phyloP scores from a whole-genome alignment of 306 rosid genomes.

The Inga leiocalycina region DNA sequence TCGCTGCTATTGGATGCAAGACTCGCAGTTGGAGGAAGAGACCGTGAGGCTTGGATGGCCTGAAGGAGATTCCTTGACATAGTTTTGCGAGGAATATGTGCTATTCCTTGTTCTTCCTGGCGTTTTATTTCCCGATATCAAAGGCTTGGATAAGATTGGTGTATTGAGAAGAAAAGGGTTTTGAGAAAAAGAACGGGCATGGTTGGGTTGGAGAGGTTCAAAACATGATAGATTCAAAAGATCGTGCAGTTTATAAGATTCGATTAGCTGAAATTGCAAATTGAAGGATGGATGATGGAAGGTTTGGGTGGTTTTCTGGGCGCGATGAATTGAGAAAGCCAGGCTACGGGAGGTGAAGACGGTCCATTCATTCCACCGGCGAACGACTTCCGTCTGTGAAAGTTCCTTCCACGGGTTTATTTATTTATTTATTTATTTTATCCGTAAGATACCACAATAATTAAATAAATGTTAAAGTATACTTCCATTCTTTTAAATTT shows the following conservation, averaged over 20 bases:
- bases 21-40: constrained; percentile 29
- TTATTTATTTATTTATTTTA: too few relatives aligned
- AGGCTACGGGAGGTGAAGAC: neutral
- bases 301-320: neutral
- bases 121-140: neutral
- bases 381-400: neutral
- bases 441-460: too few relatives aligned
- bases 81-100: neutral
- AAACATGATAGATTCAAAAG: neutral
- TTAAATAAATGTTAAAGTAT: too few relatives aligned
- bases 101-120: constrained; percentile 8
- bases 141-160: constrained; percentile 15
- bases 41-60: constrained; percentile 24
- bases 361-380: neutral
- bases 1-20: constrained; percentile 8
- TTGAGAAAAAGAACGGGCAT: neutral
- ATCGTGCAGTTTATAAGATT: neutral
- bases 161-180: neutral
- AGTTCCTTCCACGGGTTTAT: neutral
- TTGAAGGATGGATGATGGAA: neutral
- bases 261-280: neutral
- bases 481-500: too few relatives aligned
- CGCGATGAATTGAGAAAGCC: neutral
- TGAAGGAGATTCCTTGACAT: constrained; percentile 16
- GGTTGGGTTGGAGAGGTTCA: neutral